These are phyloP conservation scores for Trichoderma breve DNA, from an alignment of 2,329 filamentous ascomycete species.

Conservation along the genomic window DNA sequence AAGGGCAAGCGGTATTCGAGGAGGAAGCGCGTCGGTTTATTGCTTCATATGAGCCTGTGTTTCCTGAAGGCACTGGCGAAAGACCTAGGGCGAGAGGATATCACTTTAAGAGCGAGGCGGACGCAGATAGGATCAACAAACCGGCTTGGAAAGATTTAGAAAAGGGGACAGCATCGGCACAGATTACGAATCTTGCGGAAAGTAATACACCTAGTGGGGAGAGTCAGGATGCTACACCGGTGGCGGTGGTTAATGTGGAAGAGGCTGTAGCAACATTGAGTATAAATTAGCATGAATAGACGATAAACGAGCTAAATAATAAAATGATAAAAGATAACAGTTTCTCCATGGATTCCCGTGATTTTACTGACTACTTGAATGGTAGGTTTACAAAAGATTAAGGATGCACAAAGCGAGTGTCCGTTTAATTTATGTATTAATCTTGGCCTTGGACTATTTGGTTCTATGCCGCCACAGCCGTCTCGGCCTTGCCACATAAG, in stretches of 20 bases:
- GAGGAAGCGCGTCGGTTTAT: conserved; percentile 44
- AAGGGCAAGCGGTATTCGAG: conserved; percentile 59
- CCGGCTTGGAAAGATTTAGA: conserved; percentile 61
- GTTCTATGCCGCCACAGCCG: background rate
- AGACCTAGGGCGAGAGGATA: conserved; percentile 81
- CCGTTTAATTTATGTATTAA: background rate
- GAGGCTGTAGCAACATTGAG: background rate
- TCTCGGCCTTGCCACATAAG: background rate
- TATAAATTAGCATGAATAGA: background rate
- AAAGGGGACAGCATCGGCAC: background rate
- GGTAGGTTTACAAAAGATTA: background rate
- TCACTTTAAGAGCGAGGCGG: conserved; percentile 70
- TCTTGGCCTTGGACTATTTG: background rate
- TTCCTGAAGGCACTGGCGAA: conserved; percentile 73
- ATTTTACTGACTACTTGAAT: background rate
- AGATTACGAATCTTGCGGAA: background rate
- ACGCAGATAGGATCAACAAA: conserved; percentile 65
- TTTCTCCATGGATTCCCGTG: background rate
- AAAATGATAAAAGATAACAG: background rate
- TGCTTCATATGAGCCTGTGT: conserved; percentile 61
- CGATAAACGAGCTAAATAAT: background rate
- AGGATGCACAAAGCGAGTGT: background rate
- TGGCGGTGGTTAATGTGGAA: background rate
- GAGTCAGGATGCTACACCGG: background rate
- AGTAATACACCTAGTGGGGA: background rate